Base-by-base conservation (phyloP, 768 basidiomycete species). In the Chalciporus piperatus region DNA sequence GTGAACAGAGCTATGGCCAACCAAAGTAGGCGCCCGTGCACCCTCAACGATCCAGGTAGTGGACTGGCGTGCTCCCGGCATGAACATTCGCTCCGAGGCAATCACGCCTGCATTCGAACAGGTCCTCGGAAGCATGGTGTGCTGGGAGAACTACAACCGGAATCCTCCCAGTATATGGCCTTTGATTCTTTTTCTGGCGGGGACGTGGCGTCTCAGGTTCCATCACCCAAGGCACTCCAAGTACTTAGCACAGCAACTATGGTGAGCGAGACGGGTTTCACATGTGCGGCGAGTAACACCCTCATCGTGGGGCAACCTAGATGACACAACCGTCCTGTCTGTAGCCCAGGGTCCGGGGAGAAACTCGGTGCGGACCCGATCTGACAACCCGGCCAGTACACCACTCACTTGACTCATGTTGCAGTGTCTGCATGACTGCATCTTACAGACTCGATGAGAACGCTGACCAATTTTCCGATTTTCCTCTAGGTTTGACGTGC, bases 201-300 rank as follows among this genome's bases (percentile, higher is more conserved):
- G n/a, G n/a, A n/a, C n/a, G n/a, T n/a, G n/a, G n/a, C n/a, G n/a
- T n/a, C n/a, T n/a, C n/a, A n/a, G n/a, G n/a, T n/a, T n/a, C n/a
- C n/a, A n/a, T n/a, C n/a, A n/a, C n/a, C n/a, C n/a, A n/a, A n/a
- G n/a, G n/a, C n/a, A n/a, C n/a, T n/a, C n/a, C n/a, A n/a, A n/a
- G n/a, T n/a, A n/a, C n/a, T n/a, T n/a, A n/a, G n/a, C n/a, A n/a
- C 25, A 72, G 69, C 28, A 72, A 71, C 56, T 73, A 73, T 45
- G 68, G n/a, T 73, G 9, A 43, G 65, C 45, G 41, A 62, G 43
- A 30, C 60, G 11, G 65, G 58, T 1, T 59, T 73, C 47, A 65
- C 65, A 2, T 69, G 62, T 41, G 60, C 59, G 5, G 56, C 60
- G 2, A 44, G 49, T 8, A 19, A 67, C 33, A 66, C 60, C 5